A percentile compares a stretch with the other conserved stretches of the same genome.
phyloP scores from a whole-genome alignment of 495 filamentous ascomycete genomes.

The Penicillium malachiteum region DNA sequence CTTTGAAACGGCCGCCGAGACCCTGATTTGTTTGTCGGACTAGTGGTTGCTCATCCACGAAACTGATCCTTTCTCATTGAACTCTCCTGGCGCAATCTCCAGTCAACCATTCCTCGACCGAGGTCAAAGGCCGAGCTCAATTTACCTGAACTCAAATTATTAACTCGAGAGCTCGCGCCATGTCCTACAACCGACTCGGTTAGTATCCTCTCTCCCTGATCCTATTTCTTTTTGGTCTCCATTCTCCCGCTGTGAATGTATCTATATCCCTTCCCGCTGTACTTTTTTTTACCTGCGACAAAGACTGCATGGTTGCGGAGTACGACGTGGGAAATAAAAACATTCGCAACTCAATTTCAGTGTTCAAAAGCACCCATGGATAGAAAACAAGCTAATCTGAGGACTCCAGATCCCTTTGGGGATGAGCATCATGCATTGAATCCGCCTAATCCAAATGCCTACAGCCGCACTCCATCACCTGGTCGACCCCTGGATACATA shows the following conservation, averaged over 20 bases:
- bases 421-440: constrained; percentile 61
- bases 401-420: constrained; percentile 40
- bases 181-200: constrained; percentile 72
- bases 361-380: constrained; percentile 3
- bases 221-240: constrained; percentile 8
- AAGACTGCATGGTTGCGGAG: constrained; percentile 14
- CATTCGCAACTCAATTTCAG: constrained; percentile 5
- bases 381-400: constrained; percentile 17
- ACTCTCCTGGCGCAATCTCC: constrained; percentile 39
- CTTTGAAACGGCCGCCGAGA: constrained; percentile 36
- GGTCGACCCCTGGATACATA: constrained; percentile 64
- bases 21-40: constrained; percentile 19
- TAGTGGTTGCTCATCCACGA: constrained; percentile 17
- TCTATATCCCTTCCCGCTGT: constrained; percentile 8
- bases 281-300: constrained; percentile 19
- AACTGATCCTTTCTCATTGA: constrained; percentile 25
- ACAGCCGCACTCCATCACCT: constrained; percentile 50
- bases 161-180: constrained; percentile 16
- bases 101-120: constrained; percentile 9
- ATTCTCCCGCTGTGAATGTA: background rate
- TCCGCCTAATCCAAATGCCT: constrained; percentile 50
- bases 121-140: constrained; percentile 23
- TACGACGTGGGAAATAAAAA: background rate
- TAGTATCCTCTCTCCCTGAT: constrained; percentile 29
- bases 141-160: constrained; percentile 21